Percentiles rank a stretch among this genome's conserved stretches.
Conservation (phyloP, 257 asterid genomes). For the Jacaranda mimosifolia region DNA sequence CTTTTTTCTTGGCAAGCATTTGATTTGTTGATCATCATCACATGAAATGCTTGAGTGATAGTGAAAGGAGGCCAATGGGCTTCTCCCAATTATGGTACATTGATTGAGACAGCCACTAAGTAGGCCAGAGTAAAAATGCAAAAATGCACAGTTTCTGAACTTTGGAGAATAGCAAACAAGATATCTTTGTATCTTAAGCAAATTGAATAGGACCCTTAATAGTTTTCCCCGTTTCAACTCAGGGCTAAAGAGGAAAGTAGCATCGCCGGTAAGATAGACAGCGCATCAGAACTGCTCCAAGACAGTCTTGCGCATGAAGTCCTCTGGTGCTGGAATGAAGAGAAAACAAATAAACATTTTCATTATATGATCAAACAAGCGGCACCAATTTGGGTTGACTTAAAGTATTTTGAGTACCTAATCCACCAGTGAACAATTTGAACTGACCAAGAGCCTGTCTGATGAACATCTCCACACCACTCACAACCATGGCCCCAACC, state of each 20-base stretch:
- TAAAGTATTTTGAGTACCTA: conserved; percentile 46
- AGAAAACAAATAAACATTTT: neutral
- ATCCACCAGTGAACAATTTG: conserved; percentile 69
- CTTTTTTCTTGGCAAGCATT: neutral
- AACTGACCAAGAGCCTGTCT: conserved; percentile 76
- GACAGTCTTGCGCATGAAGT: conserved; percentile 76
- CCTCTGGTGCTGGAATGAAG: conserved; percentile 66
- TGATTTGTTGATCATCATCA: neutral
- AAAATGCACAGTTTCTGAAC: neutral
- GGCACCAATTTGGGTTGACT: no score
- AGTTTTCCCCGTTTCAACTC: no score
- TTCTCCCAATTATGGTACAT: neutral
- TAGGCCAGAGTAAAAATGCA: conserved; percentile 5
- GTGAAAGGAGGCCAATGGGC: neutral
- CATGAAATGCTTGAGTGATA: neutral
- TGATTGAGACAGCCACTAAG: conserved; percentile 19
- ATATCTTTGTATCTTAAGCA: neutral
- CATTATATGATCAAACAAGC: neutral
- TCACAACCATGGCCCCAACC: conserved; percentile 68
- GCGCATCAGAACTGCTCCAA: conserved; percentile 60
- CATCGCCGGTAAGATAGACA: neutral
- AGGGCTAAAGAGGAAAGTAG: no score
- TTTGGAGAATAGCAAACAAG: neutral
- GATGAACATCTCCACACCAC: conserved; percentile 82
- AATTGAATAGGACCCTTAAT: neutral